phyloP scores from a whole-genome alignment of 768 basidiomycete genomes.

The Pulveroboletus sp. region DNA sequence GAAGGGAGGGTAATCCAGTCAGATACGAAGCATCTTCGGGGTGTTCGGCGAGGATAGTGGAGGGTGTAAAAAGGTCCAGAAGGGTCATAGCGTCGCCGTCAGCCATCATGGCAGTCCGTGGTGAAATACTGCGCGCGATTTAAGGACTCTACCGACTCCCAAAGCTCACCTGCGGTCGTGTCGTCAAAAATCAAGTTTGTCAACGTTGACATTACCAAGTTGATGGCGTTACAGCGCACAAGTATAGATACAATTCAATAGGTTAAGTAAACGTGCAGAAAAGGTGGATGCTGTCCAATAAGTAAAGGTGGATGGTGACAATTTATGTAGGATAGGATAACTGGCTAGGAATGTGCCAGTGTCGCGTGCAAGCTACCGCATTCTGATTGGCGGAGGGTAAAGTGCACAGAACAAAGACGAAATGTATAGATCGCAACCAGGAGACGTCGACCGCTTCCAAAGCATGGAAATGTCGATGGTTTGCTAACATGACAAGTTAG shows the following conservation, averaged over 20 bases:
- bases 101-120: slow-evolving; percentile 17
- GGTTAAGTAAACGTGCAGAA: neutral
- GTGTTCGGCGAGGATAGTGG: slow-evolving; percentile 8
- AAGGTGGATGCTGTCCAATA: neutral
- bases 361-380: slow-evolving; percentile 15
- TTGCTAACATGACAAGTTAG: slow-evolving; percentile 17
- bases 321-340: slow-evolving; percentile 1
- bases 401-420: slow-evolving; percentile 2
- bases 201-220: neutral
- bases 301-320: neutral
- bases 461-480: neutral
- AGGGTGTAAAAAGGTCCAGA: slow-evolving; percentile 24
- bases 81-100: slow-evolving; percentile 22
- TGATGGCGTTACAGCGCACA: neutral
- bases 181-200: neutral
- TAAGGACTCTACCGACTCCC: neutral
- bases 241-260: slow-evolving; percentile 17
- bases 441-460: neutral
- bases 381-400: slow-evolving; percentile 6
- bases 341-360: neutral
- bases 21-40: slow-evolving; percentile 49
- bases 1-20: slow-evolving; percentile 55
- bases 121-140: neutral
- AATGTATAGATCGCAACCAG: neutral
- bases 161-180: neutral